phyloP scores from a whole-genome alignment of 768 basidiomycete species.

The Cystobasidium tubakii region DNA sequence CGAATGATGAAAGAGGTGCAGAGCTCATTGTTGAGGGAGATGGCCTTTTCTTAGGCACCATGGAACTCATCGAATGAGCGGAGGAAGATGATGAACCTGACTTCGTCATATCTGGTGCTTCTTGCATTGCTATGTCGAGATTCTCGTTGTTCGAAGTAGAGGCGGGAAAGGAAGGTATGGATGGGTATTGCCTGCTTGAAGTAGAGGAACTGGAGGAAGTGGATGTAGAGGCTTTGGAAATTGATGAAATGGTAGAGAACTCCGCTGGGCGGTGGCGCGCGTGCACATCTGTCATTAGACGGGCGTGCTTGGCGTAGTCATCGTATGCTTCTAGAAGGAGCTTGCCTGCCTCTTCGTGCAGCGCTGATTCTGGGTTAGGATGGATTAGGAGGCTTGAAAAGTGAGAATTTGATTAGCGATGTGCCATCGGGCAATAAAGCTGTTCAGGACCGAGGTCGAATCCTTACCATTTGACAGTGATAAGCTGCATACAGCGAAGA shows the following conservation, averaged over 20 bases:
- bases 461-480: conserved; percentile 40
- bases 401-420: no score
- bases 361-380: conserved; percentile 90
- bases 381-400: conserved; percentile 75
- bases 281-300: conserved; percentile 83
- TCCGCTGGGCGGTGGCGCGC: conserved; percentile 51
- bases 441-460: no score
- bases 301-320: conserved; percentile 76
- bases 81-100: neutral
- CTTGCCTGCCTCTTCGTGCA: conserved; percentile 94
- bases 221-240: conserved; percentile 9
- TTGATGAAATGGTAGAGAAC: conserved; percentile 28
- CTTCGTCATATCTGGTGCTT: conserved; percentile 9
- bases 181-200: neutral
- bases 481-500: conserved; percentile 4
- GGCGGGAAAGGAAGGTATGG: neutral
- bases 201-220: neutral
- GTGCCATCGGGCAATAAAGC: no score
- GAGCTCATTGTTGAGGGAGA: conserved; percentile 5
- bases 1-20: conserved; percentile 1
- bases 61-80: neutral
- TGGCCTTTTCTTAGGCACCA: conserved; percentile 25
- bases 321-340: conserved; percentile 76
- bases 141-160: neutral
- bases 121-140: neutral